phyloP scores from a whole-genome alignment of 345 rosid species.

The Citrus mangshanensis region DNA sequence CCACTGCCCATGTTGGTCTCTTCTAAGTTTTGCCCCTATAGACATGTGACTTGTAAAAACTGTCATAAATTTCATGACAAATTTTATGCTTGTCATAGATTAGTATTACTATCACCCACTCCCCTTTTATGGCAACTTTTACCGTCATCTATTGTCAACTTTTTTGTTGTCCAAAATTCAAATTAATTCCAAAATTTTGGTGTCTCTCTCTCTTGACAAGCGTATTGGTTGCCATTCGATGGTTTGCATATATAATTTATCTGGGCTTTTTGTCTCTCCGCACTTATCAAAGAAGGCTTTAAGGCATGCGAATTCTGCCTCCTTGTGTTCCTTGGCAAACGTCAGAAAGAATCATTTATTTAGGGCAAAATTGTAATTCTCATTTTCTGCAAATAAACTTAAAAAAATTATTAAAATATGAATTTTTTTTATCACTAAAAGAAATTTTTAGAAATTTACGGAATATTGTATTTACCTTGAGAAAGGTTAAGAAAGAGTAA shows the following conservation, averaged over 20 bases:
- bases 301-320: neutral
- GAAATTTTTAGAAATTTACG: too few relatives aligned
- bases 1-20: too few relatives aligned
- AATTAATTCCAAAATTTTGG: too few relatives aligned
- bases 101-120: too few relatives aligned
- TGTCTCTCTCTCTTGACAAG: neutral
- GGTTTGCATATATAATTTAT: neutral
- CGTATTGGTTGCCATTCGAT: neutral
- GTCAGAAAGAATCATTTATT: neutral
- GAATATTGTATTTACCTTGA: neutral
- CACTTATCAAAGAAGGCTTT: neutral
- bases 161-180: too few relatives aligned
- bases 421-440: neutral
- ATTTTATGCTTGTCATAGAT: too few relatives aligned
- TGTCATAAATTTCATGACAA: too few relatives aligned
- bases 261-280: neutral
- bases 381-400: neutral
- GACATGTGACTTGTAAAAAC: too few relatives aligned
- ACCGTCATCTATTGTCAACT: too few relatives aligned
- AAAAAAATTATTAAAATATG: neutral
- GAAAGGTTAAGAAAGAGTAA: too few relatives aligned
- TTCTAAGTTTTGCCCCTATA: too few relatives aligned
- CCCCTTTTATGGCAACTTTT: too few relatives aligned
- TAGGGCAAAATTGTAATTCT: neutral
- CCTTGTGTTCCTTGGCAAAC: neutral